Evolutionary conservation across 495 filamentous ascomycete genomes (phyloP).

Genomic region (Penicillium coprophilum): DNA sequence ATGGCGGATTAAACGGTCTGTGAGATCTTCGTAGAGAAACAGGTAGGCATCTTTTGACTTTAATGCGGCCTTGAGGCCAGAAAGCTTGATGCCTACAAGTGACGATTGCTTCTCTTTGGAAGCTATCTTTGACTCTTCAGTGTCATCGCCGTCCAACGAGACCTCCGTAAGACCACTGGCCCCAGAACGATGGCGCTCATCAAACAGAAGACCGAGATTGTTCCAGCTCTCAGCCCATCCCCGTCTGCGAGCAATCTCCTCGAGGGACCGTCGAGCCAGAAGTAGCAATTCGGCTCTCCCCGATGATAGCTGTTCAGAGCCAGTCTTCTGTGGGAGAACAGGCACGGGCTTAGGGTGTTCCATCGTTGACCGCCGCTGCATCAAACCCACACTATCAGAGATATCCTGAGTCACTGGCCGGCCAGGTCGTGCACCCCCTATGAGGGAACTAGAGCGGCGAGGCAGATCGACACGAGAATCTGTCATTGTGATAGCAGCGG

Average conservation of each 20-base stretch:
- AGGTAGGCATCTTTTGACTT: conserved; percentile 42
- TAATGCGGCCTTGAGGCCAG: conserved; percentile 34
- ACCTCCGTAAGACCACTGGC: conserved; percentile 48
- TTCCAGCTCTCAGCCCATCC: conserved; percentile 81
- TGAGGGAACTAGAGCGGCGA: conserved; percentile 46
- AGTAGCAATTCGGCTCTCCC: conserved; percentile 75
- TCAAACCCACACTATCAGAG: conserved; percentile 20
- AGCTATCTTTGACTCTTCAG: conserved; percentile 18
- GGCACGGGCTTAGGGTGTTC: conserved; percentile 34
- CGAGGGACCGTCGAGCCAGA: conserved; percentile 75
- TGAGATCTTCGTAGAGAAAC: conserved; percentile 67
- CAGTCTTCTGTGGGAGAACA: conserved; percentile 50
- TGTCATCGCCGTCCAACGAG: conserved; percentile 37
- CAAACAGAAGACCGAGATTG: conserved; percentile 54
- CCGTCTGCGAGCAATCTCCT: conserved; percentile 66
- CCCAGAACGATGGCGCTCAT: conserved; percentile 53
- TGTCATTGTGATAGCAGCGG: conserved; percentile 18
- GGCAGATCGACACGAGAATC: conserved; percentile 51
- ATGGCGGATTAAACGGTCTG: conserved; percentile 69
- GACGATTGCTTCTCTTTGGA: conserved; percentile 43
- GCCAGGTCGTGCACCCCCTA: conserved; percentile 24
- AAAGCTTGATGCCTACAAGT: conserved; percentile 34
- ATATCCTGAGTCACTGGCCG: conserved; percentile 39
- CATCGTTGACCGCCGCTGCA: conserved; percentile 29
- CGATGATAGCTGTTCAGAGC: conserved; percentile 80